Evolutionary conservation across 2,329 filamentous ascomycete species (phyloP).

Genomic region (Chaetoscypha palmicola): DNA sequence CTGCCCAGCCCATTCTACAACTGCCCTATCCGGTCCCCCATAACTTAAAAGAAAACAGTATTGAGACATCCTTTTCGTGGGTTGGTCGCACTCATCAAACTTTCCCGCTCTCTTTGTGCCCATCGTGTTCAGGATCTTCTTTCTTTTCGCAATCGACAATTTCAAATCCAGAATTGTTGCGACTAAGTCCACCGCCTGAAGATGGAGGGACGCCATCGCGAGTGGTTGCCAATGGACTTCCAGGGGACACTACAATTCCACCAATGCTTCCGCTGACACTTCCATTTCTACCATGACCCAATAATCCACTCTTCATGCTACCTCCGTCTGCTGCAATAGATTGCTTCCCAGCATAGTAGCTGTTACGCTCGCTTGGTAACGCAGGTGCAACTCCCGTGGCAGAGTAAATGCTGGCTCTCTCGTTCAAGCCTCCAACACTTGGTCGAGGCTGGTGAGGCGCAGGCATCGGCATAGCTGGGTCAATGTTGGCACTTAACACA

Average conservation of each 20-base stretch:
- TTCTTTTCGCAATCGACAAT: constrained; percentile 18
- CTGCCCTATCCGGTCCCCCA: not conserved
- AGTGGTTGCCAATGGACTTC: constrained; percentile 57
- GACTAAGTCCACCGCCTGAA: constrained; percentile 23
- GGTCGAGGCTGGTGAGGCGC: constrained; percentile 47
- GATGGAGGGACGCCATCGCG: constrained; percentile 32
- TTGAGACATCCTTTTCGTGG: too few species aligned
- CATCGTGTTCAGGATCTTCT: constrained; percentile 12
- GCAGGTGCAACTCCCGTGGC: constrained; percentile 60
- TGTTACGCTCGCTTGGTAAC: constrained; percentile 69
- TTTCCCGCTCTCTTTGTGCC: constrained; percentile 10
- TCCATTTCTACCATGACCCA: constrained; percentile 73
- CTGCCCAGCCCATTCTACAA: not conserved
- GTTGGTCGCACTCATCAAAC: constrained; percentile 8
- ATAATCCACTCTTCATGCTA: constrained; percentile 69
- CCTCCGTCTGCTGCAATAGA: constrained; percentile 56
- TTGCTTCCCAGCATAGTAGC: constrained; percentile 60
- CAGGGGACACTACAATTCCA: constrained; percentile 39
- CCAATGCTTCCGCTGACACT: constrained; percentile 73
- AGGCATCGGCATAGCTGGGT: constrained; percentile 41
- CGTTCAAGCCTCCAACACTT: constrained; percentile 38
- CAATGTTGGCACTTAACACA: constrained; percentile 66
- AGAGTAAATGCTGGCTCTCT: constrained; percentile 78
- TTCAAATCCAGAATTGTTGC: constrained; percentile 27
- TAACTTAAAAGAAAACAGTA: too few species aligned